Conservation (phyloP, 2,329 filamentous ascomycete species). For the Geoglossum cookeanum region DNA sequence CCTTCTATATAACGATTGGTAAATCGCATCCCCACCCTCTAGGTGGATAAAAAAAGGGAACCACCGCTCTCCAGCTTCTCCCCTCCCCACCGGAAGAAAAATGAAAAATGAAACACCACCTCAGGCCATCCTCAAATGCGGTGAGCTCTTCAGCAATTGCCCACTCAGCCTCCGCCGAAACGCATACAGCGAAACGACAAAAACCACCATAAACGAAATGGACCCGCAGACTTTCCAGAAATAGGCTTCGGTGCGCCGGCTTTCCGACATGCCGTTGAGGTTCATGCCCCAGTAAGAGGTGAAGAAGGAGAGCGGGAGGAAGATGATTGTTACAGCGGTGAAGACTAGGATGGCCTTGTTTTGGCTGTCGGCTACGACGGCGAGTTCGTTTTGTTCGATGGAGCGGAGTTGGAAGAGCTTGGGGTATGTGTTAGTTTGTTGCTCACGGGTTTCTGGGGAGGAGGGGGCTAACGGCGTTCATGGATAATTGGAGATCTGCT, state of each 20-base stretch:
- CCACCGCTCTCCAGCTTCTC: too few species aligned
- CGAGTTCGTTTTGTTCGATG: slow-evolving; percentile 13
- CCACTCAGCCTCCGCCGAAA: neutral
- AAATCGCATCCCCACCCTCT: too few species aligned
- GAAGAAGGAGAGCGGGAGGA: slow-evolving; percentile 1
- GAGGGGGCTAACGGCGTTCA: slow-evolving; percentile 9
- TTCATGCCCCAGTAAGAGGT: neutral
- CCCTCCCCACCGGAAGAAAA: too few species aligned
- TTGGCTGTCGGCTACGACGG: neutral
- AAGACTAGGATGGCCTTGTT: slow-evolving; percentile 2
- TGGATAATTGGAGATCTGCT: slow-evolving; percentile 9
- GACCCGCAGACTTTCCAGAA: slow-evolving; percentile 10
- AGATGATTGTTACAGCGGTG: slow-evolving; percentile 1
- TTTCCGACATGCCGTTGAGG: slow-evolving; percentile 6
- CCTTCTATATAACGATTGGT: too few species aligned
- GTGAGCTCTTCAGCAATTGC: too few species aligned
- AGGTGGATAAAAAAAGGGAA: too few species aligned
- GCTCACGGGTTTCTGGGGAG: too few species aligned
- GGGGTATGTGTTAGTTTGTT: neutral
- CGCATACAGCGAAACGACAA: slow-evolving; percentile 9
- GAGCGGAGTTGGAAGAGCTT: slow-evolving; percentile 13
- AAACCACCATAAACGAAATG: slow-evolving; percentile 8
- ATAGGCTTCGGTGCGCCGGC: slow-evolving; percentile 6
- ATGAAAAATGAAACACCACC: too few species aligned
- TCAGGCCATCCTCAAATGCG: too few species aligned